Conservation (phyloP, 495 filamentous ascomycete species). For the Hypoxylon intermedium region DNA sequence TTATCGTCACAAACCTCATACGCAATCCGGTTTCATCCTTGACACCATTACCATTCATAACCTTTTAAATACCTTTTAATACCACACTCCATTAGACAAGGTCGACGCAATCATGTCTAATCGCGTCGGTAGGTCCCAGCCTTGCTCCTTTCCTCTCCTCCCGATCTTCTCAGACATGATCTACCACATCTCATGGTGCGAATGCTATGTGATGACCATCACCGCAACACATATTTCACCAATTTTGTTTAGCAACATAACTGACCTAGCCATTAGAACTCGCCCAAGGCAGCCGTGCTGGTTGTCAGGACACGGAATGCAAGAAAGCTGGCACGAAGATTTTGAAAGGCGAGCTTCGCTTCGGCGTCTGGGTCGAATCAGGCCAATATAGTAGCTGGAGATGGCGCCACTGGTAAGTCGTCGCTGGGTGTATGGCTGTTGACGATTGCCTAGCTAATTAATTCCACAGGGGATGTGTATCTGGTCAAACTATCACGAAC, state of each 20-base stretch:
- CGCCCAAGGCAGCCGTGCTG: conserved; percentile 65
- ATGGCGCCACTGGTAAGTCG: conserved; percentile 80
- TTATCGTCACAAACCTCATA: too few relatives aligned
- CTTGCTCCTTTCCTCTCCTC: background rate
- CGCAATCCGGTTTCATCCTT: too few relatives aligned
- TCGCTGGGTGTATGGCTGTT: conserved; percentile 8
- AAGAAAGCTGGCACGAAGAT: conserved; percentile 71
- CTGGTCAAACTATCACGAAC: conserved; percentile 66
- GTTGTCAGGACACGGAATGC: conserved; percentile 72
- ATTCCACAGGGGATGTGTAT: conserved; percentile 75
- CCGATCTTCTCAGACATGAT: background rate
- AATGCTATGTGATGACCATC: background rate
- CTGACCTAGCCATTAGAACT: conserved; percentile 59
- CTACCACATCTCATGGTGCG: conserved; percentile 2
- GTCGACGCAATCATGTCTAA: conserved; percentile 40
- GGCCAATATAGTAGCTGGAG: conserved; percentile 57
- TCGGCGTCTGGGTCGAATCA: conserved; percentile 68
- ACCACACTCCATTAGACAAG: background rate
- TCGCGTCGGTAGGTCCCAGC: conserved; percentile 45
- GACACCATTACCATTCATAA: too few relatives aligned
- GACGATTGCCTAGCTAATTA: conserved; percentile 5
- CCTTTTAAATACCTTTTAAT: background rate
- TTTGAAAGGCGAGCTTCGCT: conserved; percentile 74
- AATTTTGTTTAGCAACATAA: conserved; percentile 1
- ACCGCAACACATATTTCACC: background rate